A percentile compares a stretch with the other conserved stretches of the same genome.
Conservation (phyloP, 306 rosid genomes). For the Abrus precatorius region DNA sequence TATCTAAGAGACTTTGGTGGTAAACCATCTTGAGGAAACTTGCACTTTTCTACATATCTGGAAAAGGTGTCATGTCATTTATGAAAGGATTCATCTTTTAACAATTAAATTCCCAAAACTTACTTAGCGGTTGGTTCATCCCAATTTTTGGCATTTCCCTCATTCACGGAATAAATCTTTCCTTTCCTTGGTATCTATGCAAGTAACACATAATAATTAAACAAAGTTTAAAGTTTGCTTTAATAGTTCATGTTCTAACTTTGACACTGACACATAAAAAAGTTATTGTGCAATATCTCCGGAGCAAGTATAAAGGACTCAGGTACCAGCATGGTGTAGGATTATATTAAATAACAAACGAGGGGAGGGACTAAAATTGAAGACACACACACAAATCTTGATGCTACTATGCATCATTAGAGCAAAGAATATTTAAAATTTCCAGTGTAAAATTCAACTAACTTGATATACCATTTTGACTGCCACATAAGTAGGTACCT, state of each 20-base stretch:
- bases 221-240: slow-evolving; percentile 14
- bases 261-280: neutral
- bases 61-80: slow-evolving; percentile 18
- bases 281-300: neutral
- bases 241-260: neutral
- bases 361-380: too few species aligned
- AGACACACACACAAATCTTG: neutral
- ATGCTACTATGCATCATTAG: neutral
- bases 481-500: slow-evolving; percentile 58
- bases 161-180: slow-evolving; percentile 90
- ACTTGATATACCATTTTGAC: slow-evolving; percentile 4
- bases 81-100: neutral
- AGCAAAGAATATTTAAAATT: neutral
- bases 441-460: neutral
- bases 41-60: slow-evolving; percentile 90
- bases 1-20: slow-evolving; percentile 91
- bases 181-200: slow-evolving; percentile 84
- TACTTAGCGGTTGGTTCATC: slow-evolving; percentile 81
- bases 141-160: slow-evolving; percentile 96
- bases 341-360: too few species aligned
- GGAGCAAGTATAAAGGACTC: neutral
- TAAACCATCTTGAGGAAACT: slow-evolving; percentile 84
- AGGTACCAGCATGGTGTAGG: too few species aligned
- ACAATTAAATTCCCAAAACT: slow-evolving; percentile 9
- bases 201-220: slow-evolving; percentile 35